phyloP scores from a whole-genome alignment of 2,329 filamentous ascomycete genomes.

The Daldinia sp. region DNA sequence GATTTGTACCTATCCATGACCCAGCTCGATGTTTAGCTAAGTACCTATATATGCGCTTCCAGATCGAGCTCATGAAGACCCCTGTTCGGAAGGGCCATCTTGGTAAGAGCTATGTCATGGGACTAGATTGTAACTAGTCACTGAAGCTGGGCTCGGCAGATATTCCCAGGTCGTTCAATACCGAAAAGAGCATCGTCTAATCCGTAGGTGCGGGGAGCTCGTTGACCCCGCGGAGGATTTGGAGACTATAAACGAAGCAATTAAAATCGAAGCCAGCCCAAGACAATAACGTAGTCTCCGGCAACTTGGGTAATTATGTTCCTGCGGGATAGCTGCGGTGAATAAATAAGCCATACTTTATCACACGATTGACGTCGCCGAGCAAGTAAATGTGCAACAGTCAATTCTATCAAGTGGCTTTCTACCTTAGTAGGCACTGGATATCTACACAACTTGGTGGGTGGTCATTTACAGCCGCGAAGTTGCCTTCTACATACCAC shows the following conservation, averaged over 20 bases:
- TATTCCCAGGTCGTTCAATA: constrained; percentile 32
- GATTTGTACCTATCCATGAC: not conserved
- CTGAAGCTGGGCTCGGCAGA: constrained; percentile 43
- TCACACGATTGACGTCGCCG: too few relatives aligned
- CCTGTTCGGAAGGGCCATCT: constrained; percentile 23
- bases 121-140: constrained; percentile 26
- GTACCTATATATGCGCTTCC: constrained; percentile 21
- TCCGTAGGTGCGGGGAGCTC: constrained; percentile 41
- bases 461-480: not conserved
- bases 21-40: constrained; percentile 8
- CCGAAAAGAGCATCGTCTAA: constrained; percentile 21
- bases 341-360: not conserved
- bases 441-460: not conserved
- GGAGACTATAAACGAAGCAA: constrained; percentile 30
- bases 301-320: not conserved
- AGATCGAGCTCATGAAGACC: constrained; percentile 14
- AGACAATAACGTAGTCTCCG: not conserved
- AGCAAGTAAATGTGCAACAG: not conserved
- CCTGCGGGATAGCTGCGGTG: not conserved
- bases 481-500: not conserved
- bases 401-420: not conserved
- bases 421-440: not conserved
- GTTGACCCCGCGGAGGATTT: constrained; percentile 37
- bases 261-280: constrained; percentile 4
- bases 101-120: constrained; percentile 37